phyloP scores from a whole-genome alignment of 2,329 filamentous ascomycete species.

The Neofusicoccum umdonicola region DNA sequence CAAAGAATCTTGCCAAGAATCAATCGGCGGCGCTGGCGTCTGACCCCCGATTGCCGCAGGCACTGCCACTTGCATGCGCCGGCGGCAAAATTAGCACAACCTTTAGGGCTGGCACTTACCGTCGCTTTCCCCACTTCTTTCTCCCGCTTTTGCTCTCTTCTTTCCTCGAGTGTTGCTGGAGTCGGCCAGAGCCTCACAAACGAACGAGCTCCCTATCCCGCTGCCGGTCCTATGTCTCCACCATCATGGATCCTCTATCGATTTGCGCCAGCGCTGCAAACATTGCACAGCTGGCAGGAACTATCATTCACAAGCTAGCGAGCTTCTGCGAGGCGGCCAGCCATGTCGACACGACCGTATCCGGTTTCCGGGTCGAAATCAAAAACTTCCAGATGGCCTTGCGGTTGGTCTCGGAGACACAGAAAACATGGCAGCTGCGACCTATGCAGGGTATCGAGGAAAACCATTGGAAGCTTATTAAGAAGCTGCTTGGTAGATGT shows the following conservation, averaged over 20 bases:
- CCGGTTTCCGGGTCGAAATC: conserved; percentile 8
- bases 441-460: background rate
- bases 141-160: background rate
- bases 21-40: background rate
- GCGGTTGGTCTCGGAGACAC: background rate
- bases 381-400: conserved; percentile 8
- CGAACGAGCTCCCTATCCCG: background rate
- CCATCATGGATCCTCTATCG: conserved; percentile 17
- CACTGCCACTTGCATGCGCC: conserved; percentile 5
- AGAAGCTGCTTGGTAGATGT: conserved; percentile 1
- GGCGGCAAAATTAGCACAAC: background rate
- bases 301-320: conserved; percentile 7
- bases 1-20: background rate
- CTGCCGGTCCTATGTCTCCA: conserved; percentile 5
- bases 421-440: background rate
- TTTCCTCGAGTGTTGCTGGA: background rate
- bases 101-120: background rate
- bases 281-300: conserved; percentile 12
- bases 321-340: conserved; percentile 7
- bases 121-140: background rate
- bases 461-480: conserved; percentile 8
- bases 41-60: background rate
- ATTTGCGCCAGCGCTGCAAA: conserved; percentile 16
- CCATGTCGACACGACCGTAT: conserved; percentile 11
- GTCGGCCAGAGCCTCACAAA: background rate